A percentile compares a stretch with the other conserved stretches of the same genome.
phyloP scores from a whole-genome alignment of 2,329 filamentous ascomycete genomes.

The Penicillium palitans region DNA sequence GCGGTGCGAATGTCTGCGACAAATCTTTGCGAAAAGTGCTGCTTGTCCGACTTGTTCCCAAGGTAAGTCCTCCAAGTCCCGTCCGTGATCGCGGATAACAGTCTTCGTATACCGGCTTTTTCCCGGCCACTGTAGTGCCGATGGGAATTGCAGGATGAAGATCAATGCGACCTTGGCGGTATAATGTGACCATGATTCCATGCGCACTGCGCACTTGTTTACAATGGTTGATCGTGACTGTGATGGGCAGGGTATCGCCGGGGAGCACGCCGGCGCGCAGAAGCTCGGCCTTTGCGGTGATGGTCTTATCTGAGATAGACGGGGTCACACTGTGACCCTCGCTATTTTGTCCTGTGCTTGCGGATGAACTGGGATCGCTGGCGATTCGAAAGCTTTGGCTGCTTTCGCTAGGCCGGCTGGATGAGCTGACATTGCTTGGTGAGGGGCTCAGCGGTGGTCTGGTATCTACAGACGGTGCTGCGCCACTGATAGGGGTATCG shows the following conservation, averaged over 20 bases:
- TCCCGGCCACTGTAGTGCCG: conserved; percentile 63
- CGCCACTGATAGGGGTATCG: conserved; percentile 46
- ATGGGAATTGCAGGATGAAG: conserved; percentile 65
- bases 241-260: conserved; percentile 78
- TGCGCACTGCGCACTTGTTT: conserved; percentile 88
- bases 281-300: conserved; percentile 82
- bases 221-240: conserved; percentile 80
- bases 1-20: conserved; percentile 80
- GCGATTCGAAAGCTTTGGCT: conserved; percentile 59
- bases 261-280: conserved; percentile 79
- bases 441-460: conserved; percentile 49
- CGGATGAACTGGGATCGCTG: conserved; percentile 44
- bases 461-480: conserved; percentile 34
- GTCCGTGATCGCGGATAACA: conserved; percentile 85
- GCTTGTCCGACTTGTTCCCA: conserved; percentile 81
- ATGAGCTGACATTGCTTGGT: conserved; percentile 69
- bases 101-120: conserved; percentile 73
- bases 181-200: conserved; percentile 89
- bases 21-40: conserved; percentile 96
- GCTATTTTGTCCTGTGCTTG: conserved; percentile 45
- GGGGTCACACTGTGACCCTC: conserved; percentile 53
- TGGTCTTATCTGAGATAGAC: conserved; percentile 69
- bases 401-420: conserved; percentile 68
- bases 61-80: conserved; percentile 79
- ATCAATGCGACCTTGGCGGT: conserved; percentile 87